phyloP scores from a whole-genome alignment of 2,329 filamentous ascomycete species.

The Apiospora sp. region DNA sequence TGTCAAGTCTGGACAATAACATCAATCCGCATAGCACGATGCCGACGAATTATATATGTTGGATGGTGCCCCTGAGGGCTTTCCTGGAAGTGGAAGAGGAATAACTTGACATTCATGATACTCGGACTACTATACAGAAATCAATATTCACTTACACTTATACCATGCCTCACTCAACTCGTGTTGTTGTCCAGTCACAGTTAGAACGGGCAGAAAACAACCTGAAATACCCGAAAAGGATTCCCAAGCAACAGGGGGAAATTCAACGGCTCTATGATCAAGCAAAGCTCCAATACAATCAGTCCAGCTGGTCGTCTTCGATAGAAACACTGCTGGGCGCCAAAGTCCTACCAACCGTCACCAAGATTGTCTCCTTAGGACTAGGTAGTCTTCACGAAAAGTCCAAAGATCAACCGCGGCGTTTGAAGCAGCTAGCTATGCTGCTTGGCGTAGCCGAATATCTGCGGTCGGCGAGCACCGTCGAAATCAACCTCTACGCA shows the following conservation, averaged over 20 bases:
- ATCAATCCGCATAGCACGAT: neutral
- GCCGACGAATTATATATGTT: neutral
- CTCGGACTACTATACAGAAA: neutral
- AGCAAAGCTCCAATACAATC: slow-evolving; percentile 22
- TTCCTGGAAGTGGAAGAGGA: neutral
- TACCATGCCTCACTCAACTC: neutral
- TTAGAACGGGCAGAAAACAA: neutral
- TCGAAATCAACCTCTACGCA: slow-evolving; percentile 36
- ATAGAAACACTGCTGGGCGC: slow-evolving; percentile 26
- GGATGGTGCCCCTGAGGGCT: neutral
- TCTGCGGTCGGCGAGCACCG: slow-evolving; percentile 22
- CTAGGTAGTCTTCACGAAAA: slow-evolving; percentile 29
- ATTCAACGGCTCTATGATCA: slow-evolving; percentile 29
- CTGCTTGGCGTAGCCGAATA: slow-evolving; percentile 35
- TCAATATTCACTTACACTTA: too few species aligned
- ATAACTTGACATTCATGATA: too few species aligned
- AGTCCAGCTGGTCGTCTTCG: slow-evolving; percentile 27
- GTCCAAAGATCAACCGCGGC: slow-evolving; percentile 36
- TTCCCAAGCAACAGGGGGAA: slow-evolving; percentile 24
- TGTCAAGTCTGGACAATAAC: neutral
- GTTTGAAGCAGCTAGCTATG: slow-evolving; percentile 41
- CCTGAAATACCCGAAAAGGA: neutral
- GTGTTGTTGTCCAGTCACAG: neutral
- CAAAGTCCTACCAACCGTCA: slow-evolving; percentile 28
- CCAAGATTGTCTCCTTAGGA: slow-evolving; percentile 29